phyloP scores from a whole-genome alignment of 352 stramenopile genomes.

The Pythium brachiatum region DNA sequence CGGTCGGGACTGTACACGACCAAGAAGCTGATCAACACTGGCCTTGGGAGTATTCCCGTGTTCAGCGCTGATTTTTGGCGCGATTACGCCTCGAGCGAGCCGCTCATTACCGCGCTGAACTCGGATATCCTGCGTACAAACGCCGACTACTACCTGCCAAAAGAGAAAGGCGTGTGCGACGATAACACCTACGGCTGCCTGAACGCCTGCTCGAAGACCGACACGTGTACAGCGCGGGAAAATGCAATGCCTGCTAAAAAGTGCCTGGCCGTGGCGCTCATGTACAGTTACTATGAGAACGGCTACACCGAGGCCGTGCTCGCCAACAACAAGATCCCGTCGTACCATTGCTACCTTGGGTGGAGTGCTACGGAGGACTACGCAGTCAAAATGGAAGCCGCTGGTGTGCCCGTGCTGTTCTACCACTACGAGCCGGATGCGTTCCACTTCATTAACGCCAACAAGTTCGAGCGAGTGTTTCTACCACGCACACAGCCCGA shows the following conservation, averaged over 20 bases:
- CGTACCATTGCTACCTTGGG: conserved; percentile 46
- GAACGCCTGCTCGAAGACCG: conserved; percentile 35
- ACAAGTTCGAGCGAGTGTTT: conserved; percentile 38
- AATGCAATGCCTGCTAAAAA: conserved; percentile 23
- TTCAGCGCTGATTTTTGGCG: conserved; percentile 43
- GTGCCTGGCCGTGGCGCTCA: conserved; percentile 39
- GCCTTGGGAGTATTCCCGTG: conserved; percentile 4
- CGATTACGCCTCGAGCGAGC: conserved; percentile 30
- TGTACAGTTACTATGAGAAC: conserved; percentile 28
- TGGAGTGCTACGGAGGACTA: conserved; percentile 4
- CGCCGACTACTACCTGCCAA: conserved; percentile 34
- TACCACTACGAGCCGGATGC: conserved; percentile 54
- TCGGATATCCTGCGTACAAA: conserved; percentile 23
- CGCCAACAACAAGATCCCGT: conserved; percentile 36
- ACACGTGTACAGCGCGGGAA: conserved; percentile 35
- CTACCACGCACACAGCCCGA: conserved; percentile 28
- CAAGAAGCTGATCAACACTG: conserved; percentile 29
- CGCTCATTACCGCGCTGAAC: conserved; percentile 27
- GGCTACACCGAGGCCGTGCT: conserved; percentile 34
- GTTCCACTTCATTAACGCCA: conserved; percentile 31
- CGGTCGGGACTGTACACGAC: conserved; percentile 42
- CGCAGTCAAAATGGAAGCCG: conserved; percentile 20
- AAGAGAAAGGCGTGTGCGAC: conserved; percentile 7
- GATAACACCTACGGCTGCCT: conserved; percentile 35
- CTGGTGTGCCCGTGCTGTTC: conserved; percentile 29